Percentiles rank a stretch among this genome's conserved stretches.
These are phyloP conservation scores for Termitomyces sp. DNA, from an alignment of 768 basidiomycete species.

Conservation along the genomic window DNA sequence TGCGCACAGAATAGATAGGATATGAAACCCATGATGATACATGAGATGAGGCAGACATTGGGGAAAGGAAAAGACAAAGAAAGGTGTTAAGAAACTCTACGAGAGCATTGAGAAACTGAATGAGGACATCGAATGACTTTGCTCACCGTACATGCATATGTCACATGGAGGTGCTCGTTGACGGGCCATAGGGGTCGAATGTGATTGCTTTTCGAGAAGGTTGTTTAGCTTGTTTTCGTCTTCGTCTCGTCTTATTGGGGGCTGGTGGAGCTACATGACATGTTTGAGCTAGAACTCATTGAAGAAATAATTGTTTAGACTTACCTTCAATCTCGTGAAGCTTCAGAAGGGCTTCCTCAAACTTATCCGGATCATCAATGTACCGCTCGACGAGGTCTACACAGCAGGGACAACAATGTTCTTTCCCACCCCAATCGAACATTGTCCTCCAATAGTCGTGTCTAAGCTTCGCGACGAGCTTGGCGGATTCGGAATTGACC, in stretches of 20 bases:
- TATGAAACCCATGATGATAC: neutral
- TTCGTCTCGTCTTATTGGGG: slow-evolving; percentile 7
- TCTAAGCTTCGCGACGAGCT: slow-evolving; percentile 14
- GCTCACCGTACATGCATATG: neutral
- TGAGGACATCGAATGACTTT: neutral
- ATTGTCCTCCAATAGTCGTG: slow-evolving; percentile 16
- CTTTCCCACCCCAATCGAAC: slow-evolving; percentile 13
- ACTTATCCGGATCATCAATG: slow-evolving; percentile 9
- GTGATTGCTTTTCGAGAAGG: neutral
- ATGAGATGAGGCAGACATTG: neutral
- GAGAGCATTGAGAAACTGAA: neutral
- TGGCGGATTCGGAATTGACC: slow-evolving; percentile 10
- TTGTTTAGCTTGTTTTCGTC: slow-evolving; percentile 1
- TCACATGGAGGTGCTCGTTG: slow-evolving; percentile 12
- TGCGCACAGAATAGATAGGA: neutral
- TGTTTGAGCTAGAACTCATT: neutral
- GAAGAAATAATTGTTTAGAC: neutral
- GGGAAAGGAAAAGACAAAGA: neutral
- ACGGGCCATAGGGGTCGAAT: slow-evolving; percentile 15
- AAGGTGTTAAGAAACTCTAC: neutral
- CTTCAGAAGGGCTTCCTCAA: slow-evolving; percentile 2
- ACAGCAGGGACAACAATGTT: slow-evolving; percentile 15
- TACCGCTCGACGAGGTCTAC: slow-evolving; percentile 11
- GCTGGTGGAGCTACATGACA: neutral
- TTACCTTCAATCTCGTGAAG: slow-evolving; percentile 2